Evolutionary conservation across 2,329 filamentous ascomycete species (phyloP), one percentile per base, ranked within the genome.

Genomic region (Lecanosticta acicola): DNA sequence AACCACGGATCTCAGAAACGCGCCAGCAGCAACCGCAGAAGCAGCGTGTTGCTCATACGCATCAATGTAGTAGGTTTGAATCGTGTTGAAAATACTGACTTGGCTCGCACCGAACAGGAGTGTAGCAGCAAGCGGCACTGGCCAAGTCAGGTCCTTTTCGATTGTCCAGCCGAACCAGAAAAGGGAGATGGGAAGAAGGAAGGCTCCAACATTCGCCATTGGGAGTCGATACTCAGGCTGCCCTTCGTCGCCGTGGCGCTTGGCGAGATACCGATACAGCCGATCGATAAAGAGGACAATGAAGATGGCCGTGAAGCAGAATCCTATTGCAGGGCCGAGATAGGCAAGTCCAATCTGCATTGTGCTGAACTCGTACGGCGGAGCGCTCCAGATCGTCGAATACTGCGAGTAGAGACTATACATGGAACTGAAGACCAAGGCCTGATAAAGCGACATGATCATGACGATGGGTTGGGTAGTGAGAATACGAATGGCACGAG

Each of bases 11-110:
- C 72, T 57, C 37, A 74, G 71, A 0, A 73, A 66, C 0, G 71
- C 67, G 0, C 70, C 71, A 10, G 72, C 72, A 7, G 72, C 72
- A 39, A 75, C 71, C 0, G 71, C 72, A 33, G 66, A 69, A 5
- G 72, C 72, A 4, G 72, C 73, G 48, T 72, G 72, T 55, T 66
- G 68, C 43, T 72, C 70, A 42, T 73, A 75, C 11, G 67, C 66
- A 53, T 76, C 72, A 33, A 76, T 75, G 56, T 74, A 75, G 57
- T 76, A 76, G 35, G 76, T 77, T 46, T 78, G 74, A 4, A 73
- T 71, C 8, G 66, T 66, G 48, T 76, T 76, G 53, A 77, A 63
- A 17, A 76, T 74, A 53, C 73, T 69, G 3, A 77, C 71, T 43
- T 76, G 73, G 1, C 73, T 73, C 4, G 76, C 66, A 3, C 74